These are phyloP conservation scores for Monascus purpureus DNA, from an alignment of 495 filamentous ascomycete species.

Conservation along the genomic window DNA sequence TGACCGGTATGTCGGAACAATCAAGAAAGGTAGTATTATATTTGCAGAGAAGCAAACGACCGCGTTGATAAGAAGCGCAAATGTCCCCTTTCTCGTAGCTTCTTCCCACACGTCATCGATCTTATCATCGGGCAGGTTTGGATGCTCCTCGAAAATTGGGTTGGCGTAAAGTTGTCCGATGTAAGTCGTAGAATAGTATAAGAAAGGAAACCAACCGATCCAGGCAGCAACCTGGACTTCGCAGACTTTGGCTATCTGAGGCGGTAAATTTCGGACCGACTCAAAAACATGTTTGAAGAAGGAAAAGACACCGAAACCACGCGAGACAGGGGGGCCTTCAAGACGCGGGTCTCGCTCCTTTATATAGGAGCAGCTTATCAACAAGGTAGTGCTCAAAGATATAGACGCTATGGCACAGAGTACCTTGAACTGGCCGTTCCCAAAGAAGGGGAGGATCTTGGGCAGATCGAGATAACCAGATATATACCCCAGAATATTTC, in stretches of 20 bases:
- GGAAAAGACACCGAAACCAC: constrained; percentile 47
- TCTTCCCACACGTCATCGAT: constrained; percentile 67
- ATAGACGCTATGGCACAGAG: constrained; percentile 71
- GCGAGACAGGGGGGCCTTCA: constrained; percentile 43
- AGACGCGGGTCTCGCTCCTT: constrained; percentile 65
- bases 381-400: constrained; percentile 49
- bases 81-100: constrained; percentile 68
- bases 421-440: constrained; percentile 77
- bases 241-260: constrained; percentile 70
- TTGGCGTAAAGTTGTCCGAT: constrained; percentile 82
- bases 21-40: constrained; percentile 66
- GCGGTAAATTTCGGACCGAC: constrained; percentile 60
- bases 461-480: constrained; percentile 70
- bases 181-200: constrained; percentile 88
- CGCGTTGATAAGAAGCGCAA: constrained; percentile 77
- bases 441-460: constrained; percentile 55
- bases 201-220: constrained; percentile 91
- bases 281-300: constrained; percentile 71
- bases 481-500: constrained; percentile 76
- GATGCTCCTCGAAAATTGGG: constrained; percentile 60
- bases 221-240: constrained; percentile 79
- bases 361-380: constrained; percentile 50
- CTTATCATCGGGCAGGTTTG: constrained; percentile 57
- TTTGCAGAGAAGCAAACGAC: constrained; percentile 67
- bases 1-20: constrained; percentile 54